Base-by-base conservation (phyloP, 495 filamentous ascomycete genomes). In the Daldinia bambusicola region DNA sequence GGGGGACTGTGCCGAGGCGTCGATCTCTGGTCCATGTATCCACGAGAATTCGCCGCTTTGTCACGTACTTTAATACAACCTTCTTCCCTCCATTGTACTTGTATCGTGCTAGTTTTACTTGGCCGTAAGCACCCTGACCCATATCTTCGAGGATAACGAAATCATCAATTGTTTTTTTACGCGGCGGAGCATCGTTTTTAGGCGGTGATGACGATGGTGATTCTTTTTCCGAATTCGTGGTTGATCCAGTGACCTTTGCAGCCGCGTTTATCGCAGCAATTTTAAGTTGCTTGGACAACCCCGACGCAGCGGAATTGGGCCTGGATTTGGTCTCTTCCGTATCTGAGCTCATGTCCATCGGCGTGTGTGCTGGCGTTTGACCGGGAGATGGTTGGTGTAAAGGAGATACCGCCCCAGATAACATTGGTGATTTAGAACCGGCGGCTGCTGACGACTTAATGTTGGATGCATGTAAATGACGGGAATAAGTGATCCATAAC, bases 11-110 rank as follows among this genome's bases (percentile, higher is more conserved):
- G n/a, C 95, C 95, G 5, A 99, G 88, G 32, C 92, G 87, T 34
- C 95, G 88, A 80, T 99, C 95, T 45, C 96, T 89, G 36, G 95
- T 98, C 95, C 95, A 99, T 0, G 95, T 99, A 80, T 99, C 95
- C 56, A 99, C 96, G 18, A 99, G 86, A 77, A 99, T 99, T 37
- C 95, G 90, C 68, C 92, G 89, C 78, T 99, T 99, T 1, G 96
- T 98, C 45, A 99, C 95, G 74, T 96, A 99, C 78, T 99, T 99
- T 58, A 99, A 84, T 4, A 99, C 95, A 58, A 96, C 90, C 78
- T 95, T 97, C 77, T 92, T 91, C 22, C 81, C 78, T 41, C 87
- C 85, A 51, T 85, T 87, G 76, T 89, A 90, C 81, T 94, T 94
- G 79, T 96, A 91, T 9, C 94, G 88, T n/a, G 92, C 94, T 40